Base-by-base conservation (phyloP, 805 yeast genomes). In the Geotrichum ghanense region DNA sequence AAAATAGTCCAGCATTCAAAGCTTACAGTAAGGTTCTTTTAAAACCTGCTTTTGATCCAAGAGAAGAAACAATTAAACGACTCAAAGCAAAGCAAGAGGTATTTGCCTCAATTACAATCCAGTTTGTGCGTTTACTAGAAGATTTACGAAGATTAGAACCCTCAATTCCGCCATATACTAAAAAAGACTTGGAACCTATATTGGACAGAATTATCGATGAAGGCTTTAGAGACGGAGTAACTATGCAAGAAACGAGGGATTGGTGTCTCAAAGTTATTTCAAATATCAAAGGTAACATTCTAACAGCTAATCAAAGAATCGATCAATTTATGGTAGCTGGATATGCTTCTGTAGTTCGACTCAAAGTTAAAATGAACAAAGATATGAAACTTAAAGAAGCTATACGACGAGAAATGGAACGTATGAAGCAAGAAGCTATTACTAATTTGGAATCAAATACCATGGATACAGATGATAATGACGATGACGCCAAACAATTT, bases 211-310 rank as follows among this genome's bases (percentile, higher is more conserved):
- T 31, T 12, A n/a, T 31, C 19, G 37, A 31, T 31, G 37, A 31
- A 31, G 37, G 37, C 12, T 31, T 31, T 12, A 31, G 37, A 31
- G 37, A 31, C 16, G 37, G 37, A 16, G 37, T 31, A 6, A 31
- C 37, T 5, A 31, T 31, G 37, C 37, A 31, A 31, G 37, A 31
- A 31, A 31, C 37, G 7, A 31, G 37, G 16, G 37, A 31, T 6
- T 31, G 37, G 37, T 31, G 37, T 31, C 37, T 31, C 17, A 31
- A 19, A n/a, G 37, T 31, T 12, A 31, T 31, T n/a, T 31, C 37
- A 6, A 19, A 19, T 10, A 6, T 31, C 19, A 31, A 31, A 31
- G 37, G 37, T 5, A 31, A 19, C 17, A 31, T 31, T 31, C 37
- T 31, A 4, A n/a, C 37, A n/a, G 37, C 37, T 5, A 31, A 31